These are phyloP conservation scores for Fusarium caatingaense DNA, from an alignment of 2,329 filamentous ascomycete species.

Conservation along the genomic window DNA sequence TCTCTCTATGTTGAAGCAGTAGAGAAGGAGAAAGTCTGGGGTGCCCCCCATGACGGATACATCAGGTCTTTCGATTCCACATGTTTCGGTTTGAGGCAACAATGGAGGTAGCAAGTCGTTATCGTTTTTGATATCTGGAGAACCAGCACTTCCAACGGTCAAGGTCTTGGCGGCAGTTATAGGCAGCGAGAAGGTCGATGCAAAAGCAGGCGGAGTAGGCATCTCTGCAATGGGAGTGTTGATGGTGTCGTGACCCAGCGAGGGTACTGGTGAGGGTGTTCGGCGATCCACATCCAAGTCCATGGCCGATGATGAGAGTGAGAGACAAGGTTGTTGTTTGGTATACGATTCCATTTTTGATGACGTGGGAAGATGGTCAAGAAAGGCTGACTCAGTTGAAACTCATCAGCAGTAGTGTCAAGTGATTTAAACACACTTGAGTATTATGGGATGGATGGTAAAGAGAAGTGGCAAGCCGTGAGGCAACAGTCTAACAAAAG, in stretches of 20 bases:
- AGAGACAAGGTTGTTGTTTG: slow-evolving; percentile 19
- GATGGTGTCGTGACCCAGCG: slow-evolving; percentile 32
- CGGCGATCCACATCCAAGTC: slow-evolving; percentile 31
- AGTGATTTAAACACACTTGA: slow-evolving; percentile 3
- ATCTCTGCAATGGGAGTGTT: slow-evolving; percentile 34
- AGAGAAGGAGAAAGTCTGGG: slow-evolving; percentile 41
- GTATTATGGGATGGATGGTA: slow-evolving; percentile 4
- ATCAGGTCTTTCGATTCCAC: slow-evolving; percentile 14
- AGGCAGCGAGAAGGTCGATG: slow-evolving; percentile 26
- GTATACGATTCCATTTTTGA: slow-evolving; percentile 31
- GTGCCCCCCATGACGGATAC: slow-evolving; percentile 26
- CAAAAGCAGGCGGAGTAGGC: slow-evolving; percentile 32
- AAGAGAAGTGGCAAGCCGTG: slow-evolving; percentile 14
- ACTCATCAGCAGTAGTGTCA: not conserved
- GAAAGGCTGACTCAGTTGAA: slow-evolving; percentile 3
- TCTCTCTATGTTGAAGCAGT: slow-evolving; percentile 40
- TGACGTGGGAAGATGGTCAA: not conserved
- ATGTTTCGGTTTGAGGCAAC: slow-evolving; percentile 20
- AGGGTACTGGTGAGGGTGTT: slow-evolving; percentile 36
- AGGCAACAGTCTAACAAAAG: slow-evolving; percentile 37
- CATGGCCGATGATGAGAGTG: slow-evolving; percentile 36
- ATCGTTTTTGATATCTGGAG: slow-evolving; percentile 9
- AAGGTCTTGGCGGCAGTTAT: slow-evolving; percentile 18
- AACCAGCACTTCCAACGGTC: slow-evolving; percentile 7
- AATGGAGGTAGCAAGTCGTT: slow-evolving; percentile 23